phyloP scores from a whole-genome alignment of 139 green algal genomes.

The Dunaliella primolecta region DNA sequence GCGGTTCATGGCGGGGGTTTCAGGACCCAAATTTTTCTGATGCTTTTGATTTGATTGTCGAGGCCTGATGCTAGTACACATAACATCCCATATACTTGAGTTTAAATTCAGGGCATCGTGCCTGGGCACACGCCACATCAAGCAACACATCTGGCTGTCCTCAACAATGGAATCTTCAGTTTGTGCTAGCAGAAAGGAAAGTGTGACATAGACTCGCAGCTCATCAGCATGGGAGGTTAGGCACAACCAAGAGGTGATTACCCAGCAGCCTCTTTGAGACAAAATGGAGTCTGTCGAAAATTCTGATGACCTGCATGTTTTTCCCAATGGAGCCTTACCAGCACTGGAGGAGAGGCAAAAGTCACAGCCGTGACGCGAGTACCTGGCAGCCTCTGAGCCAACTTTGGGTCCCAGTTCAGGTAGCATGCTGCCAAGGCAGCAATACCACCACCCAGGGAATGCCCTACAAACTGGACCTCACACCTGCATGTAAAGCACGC shows the following conservation, averaged over 20 bases:
- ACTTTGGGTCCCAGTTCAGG: slow-evolving; percentile 17
- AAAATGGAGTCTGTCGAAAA: too few species aligned
- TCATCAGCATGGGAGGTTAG: background rate
- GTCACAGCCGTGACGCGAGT: background rate
- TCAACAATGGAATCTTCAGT: too few species aligned
- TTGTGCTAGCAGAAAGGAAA: background rate
- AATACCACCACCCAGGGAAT: slow-evolving; percentile 47
- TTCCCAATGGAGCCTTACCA: background rate
- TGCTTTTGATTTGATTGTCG: too few species aligned
- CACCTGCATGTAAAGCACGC: slow-evolving; percentile 14
- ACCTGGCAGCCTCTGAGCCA: background rate
- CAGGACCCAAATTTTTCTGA: too few species aligned
- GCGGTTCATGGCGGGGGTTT: too few species aligned
- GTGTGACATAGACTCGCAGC: too few species aligned
- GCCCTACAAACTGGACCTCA: slow-evolving; percentile 34
- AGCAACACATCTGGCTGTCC: too few species aligned
- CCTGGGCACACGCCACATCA: too few species aligned
- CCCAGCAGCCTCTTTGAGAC: too few species aligned
- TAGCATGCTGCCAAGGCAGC: slow-evolving; percentile 45
- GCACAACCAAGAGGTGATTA: background rate
- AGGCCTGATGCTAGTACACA: too few species aligned
- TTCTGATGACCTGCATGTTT: background rate
- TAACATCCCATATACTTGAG: too few species aligned
- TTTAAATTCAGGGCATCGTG: too few species aligned
- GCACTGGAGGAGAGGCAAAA: slow-evolving; percentile 4